A percentile compares a stretch with the other conserved stretches of the same genome.
Conservation (phyloP, 1,284 basidiomycete genomes). For the Coniferiporia sulphurascens region DNA sequence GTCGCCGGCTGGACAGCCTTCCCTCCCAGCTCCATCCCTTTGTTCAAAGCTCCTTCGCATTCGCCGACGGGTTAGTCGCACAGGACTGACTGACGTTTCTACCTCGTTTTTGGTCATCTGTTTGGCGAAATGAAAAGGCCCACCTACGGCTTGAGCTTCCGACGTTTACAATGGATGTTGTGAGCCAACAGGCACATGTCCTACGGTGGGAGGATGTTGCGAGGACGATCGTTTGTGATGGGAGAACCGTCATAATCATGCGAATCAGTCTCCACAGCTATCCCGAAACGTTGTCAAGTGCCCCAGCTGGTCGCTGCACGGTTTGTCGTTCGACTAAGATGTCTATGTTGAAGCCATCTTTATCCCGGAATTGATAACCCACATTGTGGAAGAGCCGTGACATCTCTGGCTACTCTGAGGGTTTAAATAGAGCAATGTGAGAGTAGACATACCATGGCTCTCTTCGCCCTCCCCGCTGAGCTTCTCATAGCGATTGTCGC, state of each 20-base stretch:
- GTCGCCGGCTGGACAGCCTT: not conserved
- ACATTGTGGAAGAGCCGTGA: not conserved
- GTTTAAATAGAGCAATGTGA: conserved; percentile 7
- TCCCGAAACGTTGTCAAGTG: conserved; percentile 8
- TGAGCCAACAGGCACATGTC: conserved; percentile 10
- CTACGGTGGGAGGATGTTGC: not conserved
- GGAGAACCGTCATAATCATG: not conserved
- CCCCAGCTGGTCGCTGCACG: not conserved
- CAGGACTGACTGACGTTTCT: not conserved
- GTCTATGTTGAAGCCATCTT: not conserved
- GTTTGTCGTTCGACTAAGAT: conserved; percentile 6
- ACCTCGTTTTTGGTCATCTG: not conserved
- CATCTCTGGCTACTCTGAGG: not conserved
- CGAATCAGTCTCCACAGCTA: conserved; percentile 4
- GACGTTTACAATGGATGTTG: not conserved
- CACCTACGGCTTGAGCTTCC: not conserved
- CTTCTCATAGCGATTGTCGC: conserved; percentile 14
- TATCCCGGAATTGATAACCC: not conserved
- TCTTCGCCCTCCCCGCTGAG: conserved; percentile 15
- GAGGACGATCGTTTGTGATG: conserved; percentile 10
- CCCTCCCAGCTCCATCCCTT: not conserved
- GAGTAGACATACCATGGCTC: conserved; percentile 3
- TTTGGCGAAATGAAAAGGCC: not conserved
- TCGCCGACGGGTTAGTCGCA: not conserved
- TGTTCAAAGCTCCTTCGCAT: not conserved